Evolutionary conservation across 768 basidiomycete species (phyloP).

Genomic region (Clavaria fumosa): DNA sequence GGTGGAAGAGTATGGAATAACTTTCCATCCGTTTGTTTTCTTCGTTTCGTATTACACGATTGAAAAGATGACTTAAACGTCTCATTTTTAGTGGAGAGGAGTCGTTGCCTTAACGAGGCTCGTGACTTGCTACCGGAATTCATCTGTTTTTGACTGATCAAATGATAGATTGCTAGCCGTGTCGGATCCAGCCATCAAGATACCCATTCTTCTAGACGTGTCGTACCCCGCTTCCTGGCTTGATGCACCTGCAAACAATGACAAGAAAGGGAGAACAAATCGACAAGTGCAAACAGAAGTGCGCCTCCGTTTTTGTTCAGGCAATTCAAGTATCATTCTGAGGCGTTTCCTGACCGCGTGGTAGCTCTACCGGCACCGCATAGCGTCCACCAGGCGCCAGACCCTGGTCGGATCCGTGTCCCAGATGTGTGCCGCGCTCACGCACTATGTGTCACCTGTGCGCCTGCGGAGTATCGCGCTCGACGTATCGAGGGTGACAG

Average conservation of each 20-base stretch:
- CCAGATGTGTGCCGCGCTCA: constrained; percentile 55
- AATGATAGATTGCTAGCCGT: constrained; percentile 25
- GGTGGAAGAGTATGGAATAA: constrained; percentile 45
- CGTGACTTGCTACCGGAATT: too few species aligned
- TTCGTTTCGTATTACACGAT: too few species aligned
- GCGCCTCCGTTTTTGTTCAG: too few species aligned
- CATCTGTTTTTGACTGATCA: too few species aligned
- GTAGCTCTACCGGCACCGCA: constrained; percentile 32
- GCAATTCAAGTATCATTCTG: too few species aligned
- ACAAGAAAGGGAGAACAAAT: constrained; percentile 47
- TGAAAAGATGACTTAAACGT: too few species aligned
- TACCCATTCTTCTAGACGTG: constrained; percentile 38
- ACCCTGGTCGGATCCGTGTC: constrained; percentile 45
- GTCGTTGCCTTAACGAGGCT: too few species aligned
- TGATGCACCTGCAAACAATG: constrained; percentile 31
- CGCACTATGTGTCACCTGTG: constrained; percentile 39
- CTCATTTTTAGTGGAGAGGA: too few species aligned
- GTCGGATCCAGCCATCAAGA: constrained; percentile 29
- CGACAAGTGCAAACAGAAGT: constrained; percentile 43
- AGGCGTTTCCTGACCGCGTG: too few species aligned
- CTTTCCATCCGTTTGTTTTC: constrained; percentile 41
- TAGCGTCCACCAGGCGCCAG: constrained; percentile 41
- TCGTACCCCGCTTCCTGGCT: constrained; percentile 52
- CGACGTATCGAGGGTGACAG: constrained; percentile 47
- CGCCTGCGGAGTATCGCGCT: constrained; percentile 34